Evolutionary conservation across 2,329 filamentous ascomycete species (phyloP), one percentile per base, ranked within the genome.

Genomic region (Cadophora luteo-olivacea): DNA sequence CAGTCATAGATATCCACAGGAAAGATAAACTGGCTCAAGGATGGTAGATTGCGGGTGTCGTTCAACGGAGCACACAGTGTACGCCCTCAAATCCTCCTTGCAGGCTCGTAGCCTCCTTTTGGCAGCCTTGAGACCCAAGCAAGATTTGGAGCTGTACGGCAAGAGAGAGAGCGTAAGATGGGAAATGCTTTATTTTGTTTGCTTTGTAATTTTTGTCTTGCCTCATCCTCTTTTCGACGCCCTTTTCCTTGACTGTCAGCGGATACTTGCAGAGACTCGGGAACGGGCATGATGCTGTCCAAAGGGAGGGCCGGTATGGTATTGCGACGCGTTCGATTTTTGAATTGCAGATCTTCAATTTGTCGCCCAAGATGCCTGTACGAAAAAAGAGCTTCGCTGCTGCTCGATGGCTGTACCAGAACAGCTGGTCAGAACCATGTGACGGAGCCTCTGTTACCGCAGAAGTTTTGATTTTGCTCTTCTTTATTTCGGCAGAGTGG

Each of bases 251-350:
- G n/a, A 11, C 36, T 38, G 54, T 22, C 54, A 58, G n/a, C 55
- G 55, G 55, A 25, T 60, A 41, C 33, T 22, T 60, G 55, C 55
- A 60, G 55, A 60, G 33, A 5, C 36, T 41, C 38, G 38, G 38
- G 38, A 7, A 12, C 36, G 55, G 33, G 33, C 41, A 25, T 12
- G 29, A 41, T 60, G 55, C n/a, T 16, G 32, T 60, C n/a, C 51
- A 3, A 32, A n/a, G 36, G 33, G 29, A 12, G 2, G 16, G 33
- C 22, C 36, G 9, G 25, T 4, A 22, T 25, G n/a, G 36, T 14
- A 4, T 9, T 41, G 9, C n/a, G 14, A 38, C 11, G 9, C 19
- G 33, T 60, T 60, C 45, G 55, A 4, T n/a, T 25, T 41, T 25
- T 16, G 9, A 3, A 45, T 5, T 25, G 24, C 2, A 4, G 2